Evolutionary conservation across 305 asterid genomes (phyloP), one percentile per base, ranked within the genome.

Genomic region (Rubia tinctorum): DNA sequence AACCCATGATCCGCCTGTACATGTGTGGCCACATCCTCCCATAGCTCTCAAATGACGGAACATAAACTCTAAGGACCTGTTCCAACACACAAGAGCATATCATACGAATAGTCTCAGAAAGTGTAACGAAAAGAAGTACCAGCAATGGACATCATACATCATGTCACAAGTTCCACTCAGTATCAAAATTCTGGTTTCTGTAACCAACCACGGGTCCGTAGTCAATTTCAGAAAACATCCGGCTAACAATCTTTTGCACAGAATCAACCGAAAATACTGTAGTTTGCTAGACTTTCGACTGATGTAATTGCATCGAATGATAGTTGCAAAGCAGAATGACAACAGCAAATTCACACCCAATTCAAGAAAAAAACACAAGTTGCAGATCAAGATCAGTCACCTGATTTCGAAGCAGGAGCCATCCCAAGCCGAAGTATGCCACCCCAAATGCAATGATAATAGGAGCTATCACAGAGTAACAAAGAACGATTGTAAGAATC

Each of bases 1-100:
- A 62, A 0, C 95, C 97, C 27, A 88, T 7, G 4, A 94, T 61
- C 43, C 97, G 93, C 9, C 78, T 80, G 87, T 75, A 85, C 58
- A 94, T 84, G 83, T 94, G 99, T 3, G 99, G 99, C 99, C 99
- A 94, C 88, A 86, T 86, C 76, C 82, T 86, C 12, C 99, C 99
- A 7, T 89, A 80, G 82, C 88, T 94, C 89, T 94, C 99, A 47
- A 82, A 91, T 17, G 80, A 39, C 55, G 99, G 99, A 66, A 90
- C 92, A 15, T 80, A 88, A 14, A 94, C 99, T 82, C 91, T 91
- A 40, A 94, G 90, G 15, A 80, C 96, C 99, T 94, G 86, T 78
- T 45, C 20, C 37, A 59, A 5, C 64, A 59, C 15, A 10, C 14
- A 45, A 8, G 14, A 45, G 14, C 11, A 45, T 45, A 45, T 34